Evolutionary conservation across 2,329 filamentous ascomycete genomes (phyloP).

Genomic region (Colletotrichum ledebouriae): DNA sequence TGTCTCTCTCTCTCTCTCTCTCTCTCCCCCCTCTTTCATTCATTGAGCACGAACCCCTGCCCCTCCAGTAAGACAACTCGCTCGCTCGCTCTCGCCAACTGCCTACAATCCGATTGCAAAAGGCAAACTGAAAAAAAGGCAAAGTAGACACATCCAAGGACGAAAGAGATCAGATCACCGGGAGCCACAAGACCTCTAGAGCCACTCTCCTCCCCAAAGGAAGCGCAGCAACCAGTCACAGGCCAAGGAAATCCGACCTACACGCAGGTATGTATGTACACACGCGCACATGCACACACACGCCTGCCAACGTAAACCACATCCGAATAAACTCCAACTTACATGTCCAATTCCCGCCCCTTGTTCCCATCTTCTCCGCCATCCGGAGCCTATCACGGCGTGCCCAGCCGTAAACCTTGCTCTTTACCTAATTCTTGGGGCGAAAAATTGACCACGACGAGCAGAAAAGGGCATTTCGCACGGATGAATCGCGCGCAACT

Average conservation of each 20-base stretch:
- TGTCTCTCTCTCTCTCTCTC: neutral
- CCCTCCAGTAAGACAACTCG: neutral
- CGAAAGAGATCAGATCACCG: slow-evolving; percentile 29
- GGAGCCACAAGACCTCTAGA: slow-evolving; percentile 2
- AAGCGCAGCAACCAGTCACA: slow-evolving; percentile 19
- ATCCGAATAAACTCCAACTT: slow-evolving; percentile 4
- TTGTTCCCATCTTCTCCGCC: neutral
- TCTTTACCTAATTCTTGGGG: neutral
- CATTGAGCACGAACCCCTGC: neutral
- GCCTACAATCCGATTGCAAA: slow-evolving; percentile 30
- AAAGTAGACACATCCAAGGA: slow-evolving; percentile 12
- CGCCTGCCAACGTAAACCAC: neutral
- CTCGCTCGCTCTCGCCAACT: neutral
- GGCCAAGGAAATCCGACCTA: neutral
- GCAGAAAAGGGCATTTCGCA: no score
- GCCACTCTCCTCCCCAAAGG: no score
- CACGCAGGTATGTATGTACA: neutral
- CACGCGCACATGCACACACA: neutral
- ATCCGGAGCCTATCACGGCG: slow-evolving; percentile 18
- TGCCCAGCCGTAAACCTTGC: slow-evolving; percentile 8
- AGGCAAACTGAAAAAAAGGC: neutral
- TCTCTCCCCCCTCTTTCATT: neutral
- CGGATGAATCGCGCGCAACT: neutral
- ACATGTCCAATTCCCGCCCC: neutral
- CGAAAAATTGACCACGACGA: neutral